A percentile compares a stretch with the other conserved stretches of the same genome.
These are phyloP conservation scores for Fusarium sp. DNA, from an alignment of 2,329 filamentous ascomycete genomes.

Conservation along the genomic window DNA sequence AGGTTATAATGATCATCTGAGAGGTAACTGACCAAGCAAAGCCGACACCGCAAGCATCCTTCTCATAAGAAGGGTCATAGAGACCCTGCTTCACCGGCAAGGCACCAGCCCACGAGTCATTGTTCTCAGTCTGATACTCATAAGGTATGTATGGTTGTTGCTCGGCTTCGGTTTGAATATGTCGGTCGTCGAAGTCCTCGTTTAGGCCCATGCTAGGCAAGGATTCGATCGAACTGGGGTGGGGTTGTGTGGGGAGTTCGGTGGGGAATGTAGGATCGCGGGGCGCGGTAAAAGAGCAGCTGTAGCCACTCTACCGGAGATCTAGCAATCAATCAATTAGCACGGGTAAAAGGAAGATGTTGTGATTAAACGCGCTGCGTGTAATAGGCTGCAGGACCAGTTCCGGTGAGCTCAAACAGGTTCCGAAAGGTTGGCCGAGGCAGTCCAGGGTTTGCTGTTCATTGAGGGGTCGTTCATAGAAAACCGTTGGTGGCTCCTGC, in stretches of 20 bases:
- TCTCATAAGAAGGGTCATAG: constrained; percentile 95
- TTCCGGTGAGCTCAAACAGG: not conserved
- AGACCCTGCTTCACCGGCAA: constrained; percentile 98
- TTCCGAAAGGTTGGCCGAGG: constrained; percentile 7
- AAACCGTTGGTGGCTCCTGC: constrained; percentile 23
- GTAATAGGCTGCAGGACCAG: not conserved
- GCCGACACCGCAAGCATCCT: constrained; percentile 99
- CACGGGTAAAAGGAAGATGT: constrained; percentile 25
- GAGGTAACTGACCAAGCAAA: constrained; percentile 84
- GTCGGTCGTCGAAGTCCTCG: constrained; percentile 75
- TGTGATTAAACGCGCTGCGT: not conserved
- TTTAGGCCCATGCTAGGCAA: constrained; percentile 76
- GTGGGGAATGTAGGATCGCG: constrained; percentile 38
- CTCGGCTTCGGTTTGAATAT: constrained; percentile 68
- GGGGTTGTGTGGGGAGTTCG: constrained; percentile 38
- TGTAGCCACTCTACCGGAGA: constrained; percentile 33
- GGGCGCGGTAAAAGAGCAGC: constrained; percentile 42
- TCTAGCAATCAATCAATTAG: constrained; percentile 35
- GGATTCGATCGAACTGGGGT: constrained; percentile 44
- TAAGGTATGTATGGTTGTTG: constrained; percentile 73
- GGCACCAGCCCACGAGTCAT: constrained; percentile 89
- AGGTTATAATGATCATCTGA: not conserved
- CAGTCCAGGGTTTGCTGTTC: not conserved
- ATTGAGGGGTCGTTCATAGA: not conserved
- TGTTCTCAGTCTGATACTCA: constrained; percentile 89